Conservation (phyloP, 2,329 filamentous ascomycete species). For the Paraphaeosphaeria minitans region DNA sequence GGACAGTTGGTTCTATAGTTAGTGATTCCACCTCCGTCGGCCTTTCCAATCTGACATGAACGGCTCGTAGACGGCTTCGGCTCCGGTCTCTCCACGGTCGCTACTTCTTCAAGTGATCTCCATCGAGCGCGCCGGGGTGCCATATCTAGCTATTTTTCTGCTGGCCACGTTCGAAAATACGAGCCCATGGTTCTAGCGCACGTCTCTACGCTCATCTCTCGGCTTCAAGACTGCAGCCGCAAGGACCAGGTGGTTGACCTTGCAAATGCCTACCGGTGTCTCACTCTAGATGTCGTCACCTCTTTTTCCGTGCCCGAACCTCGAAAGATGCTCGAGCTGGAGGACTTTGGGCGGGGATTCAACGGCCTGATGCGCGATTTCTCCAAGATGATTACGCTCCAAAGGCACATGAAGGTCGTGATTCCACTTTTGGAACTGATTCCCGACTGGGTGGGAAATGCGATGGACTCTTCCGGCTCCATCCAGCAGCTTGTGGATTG, state of each 20-base stretch:
- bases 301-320: constrained; percentile 2
- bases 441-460: not conserved
- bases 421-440: not conserved
- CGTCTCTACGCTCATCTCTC: not conserved
- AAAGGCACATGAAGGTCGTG: constrained; percentile 1
- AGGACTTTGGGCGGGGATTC: constrained; percentile 3
- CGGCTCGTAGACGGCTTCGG: not conserved
- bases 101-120: constrained; percentile 2
- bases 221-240: not conserved
- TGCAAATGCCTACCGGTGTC: constrained; percentile 8
- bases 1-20: constrained; percentile 4
- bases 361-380: not conserved
- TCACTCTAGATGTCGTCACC: constrained; percentile 4
- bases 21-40: not conserved
- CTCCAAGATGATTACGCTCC: constrained; percentile 3
- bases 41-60: too few species aligned
- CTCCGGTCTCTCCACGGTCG: not conserved
- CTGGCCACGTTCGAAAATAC: not conserved
- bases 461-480: not conserved
- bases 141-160: constrained; percentile 2
- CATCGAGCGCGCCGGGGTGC: constrained; percentile 3
- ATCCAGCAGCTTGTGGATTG: not conserved
- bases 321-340: constrained; percentile 4
- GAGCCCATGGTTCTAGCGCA: constrained; percentile 2
- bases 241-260: constrained; percentile 4